Evolutionary conservation across 371 early-diverging fungal genomes (phyloP), one percentile per base, ranked within the genome.

Genomic region (Zychaea mexicana): DNA sequence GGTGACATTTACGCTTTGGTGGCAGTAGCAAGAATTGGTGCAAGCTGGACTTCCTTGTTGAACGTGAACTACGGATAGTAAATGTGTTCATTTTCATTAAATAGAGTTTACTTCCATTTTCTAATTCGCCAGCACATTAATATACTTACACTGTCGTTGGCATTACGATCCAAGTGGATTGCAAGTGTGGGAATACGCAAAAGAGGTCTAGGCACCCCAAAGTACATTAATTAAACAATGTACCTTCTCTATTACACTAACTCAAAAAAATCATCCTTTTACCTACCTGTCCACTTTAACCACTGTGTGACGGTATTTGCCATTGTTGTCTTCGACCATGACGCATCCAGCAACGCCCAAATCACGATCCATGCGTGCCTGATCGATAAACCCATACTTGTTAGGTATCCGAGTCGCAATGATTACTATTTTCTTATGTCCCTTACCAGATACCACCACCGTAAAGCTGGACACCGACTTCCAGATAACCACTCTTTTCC

Each of bases 281-380:
- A n/a, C 32, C 33, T 86, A 88, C 86, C 88, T 84, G 57, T 90
- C 84, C 54, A 96, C 85, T 39, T 84, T 72, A 49, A 95, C 92
- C 52, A 98, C 82, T 2, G 85, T 87, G 71, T 87, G 87, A 47
- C 85, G 83, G 61, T 83, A 87, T 17, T 77, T 84, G 38, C 91
- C 92, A 49, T 90, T 90, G 12, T 69, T 73, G n/a, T 84, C 79
- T 61, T 90, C 84, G 57, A 96, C 88, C 72, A 99, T 76, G 10
- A 96, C 95, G 52, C 97, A 91, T 19, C 99, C 99, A 58, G 97
- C 97, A 52, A 99, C 79, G 74, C 93, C 86, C 61, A 99, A 81
- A 77, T 98, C 98, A 61, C 98, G 90, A 79, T 99, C 98, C 98
- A 99, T 19, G 98, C 95, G 74, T 97, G 93, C 49, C 49, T 49